Conservation (phyloP, 192 early-diverging fungal species). For the Rhizophagus sp. region DNA sequence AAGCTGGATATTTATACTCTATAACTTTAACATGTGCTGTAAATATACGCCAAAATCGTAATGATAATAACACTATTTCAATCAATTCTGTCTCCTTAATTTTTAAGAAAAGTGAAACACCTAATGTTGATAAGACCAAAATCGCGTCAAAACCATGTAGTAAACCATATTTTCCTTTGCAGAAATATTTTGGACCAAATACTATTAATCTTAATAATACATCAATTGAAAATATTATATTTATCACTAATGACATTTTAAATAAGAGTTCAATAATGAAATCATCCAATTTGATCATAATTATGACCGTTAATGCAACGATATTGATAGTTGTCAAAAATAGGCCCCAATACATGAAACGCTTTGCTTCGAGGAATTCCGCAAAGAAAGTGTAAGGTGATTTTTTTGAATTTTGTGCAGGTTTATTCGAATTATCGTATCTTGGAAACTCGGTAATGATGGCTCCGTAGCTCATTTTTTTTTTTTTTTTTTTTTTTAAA, state of each 20-base stretch:
- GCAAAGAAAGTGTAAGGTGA: background rate
- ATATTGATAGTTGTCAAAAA: no score
- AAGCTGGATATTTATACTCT: conserved; percentile 32
- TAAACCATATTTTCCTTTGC: conserved; percentile 28
- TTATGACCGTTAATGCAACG: no score
- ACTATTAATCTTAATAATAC: conserved; percentile 43
- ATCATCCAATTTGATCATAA: no score
- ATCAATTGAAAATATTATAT: conserved; percentile 53
- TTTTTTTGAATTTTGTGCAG: background rate
- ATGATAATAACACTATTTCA: conserved; percentile 46
- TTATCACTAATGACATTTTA: conserved; percentile 42
- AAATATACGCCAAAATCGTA: conserved; percentile 57
- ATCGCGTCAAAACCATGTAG: conserved; percentile 49
- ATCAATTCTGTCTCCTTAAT: conserved; percentile 54
- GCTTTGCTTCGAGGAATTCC: no score
- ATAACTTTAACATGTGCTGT: conserved; percentile 35
- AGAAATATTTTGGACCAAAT: conserved; percentile 50
- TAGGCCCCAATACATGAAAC: no score
- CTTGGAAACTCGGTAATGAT: no score
- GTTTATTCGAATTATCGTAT: no score
- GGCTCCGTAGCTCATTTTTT: no score
- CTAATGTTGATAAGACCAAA: conserved; percentile 50
- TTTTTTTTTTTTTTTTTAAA: no score
- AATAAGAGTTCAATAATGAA: conserved; percentile 41
- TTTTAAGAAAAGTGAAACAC: conserved; percentile 47